Conservation (phyloP, 2,329 filamentous ascomycete genomes). For the Phyllosticta citribraziliensis region DNA sequence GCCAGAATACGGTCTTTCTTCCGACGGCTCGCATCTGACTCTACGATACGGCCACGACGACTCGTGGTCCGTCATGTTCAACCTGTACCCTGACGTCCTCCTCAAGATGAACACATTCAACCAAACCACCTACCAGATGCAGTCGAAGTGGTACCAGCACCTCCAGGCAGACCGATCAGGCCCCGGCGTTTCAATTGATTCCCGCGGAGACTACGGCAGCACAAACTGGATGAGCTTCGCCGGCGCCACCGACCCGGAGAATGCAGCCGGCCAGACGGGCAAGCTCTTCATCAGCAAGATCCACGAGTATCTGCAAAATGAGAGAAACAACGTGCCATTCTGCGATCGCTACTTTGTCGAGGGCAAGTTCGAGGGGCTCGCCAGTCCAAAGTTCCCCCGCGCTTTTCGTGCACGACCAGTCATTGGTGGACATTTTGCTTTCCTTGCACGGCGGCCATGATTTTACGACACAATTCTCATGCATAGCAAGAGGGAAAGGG, state of each 20-base stretch:
- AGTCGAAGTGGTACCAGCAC: constrained; percentile 26
- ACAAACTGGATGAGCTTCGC: constrained; percentile 37
- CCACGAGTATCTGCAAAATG: constrained; percentile 32
- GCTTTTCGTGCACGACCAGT: constrained; percentile 31
- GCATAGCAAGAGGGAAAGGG: neutral
- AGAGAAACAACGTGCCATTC: constrained; percentile 33
- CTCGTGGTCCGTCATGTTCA: constrained; percentile 32
- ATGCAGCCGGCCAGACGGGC: neutral
- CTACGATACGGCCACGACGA: constrained; percentile 25
- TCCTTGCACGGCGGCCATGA: constrained; percentile 25
- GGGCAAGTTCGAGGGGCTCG: constrained; percentile 15
- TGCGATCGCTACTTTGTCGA: constrained; percentile 33
- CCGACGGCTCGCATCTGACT: constrained; percentile 28
- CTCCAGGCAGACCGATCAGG: constrained; percentile 27
- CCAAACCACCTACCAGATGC: constrained; percentile 25
- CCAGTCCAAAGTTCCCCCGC: constrained; percentile 15
- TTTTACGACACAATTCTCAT: neutral
- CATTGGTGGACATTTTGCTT: constrained; percentile 34
- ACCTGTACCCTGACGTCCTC: constrained; percentile 33
- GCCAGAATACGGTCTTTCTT: constrained; percentile 2
- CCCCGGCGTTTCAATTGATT: constrained; percentile 19
- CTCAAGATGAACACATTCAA: constrained; percentile 31
- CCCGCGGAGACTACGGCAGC: constrained; percentile 32
- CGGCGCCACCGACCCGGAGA: constrained; percentile 16
- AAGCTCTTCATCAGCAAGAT: constrained; percentile 29